Percentiles rank a stretch among this genome's conserved stretches.
phyloP scores from a whole-genome alignment of 2,329 filamentous ascomycete species.

The Aspergillus pseudoglaucus region DNA sequence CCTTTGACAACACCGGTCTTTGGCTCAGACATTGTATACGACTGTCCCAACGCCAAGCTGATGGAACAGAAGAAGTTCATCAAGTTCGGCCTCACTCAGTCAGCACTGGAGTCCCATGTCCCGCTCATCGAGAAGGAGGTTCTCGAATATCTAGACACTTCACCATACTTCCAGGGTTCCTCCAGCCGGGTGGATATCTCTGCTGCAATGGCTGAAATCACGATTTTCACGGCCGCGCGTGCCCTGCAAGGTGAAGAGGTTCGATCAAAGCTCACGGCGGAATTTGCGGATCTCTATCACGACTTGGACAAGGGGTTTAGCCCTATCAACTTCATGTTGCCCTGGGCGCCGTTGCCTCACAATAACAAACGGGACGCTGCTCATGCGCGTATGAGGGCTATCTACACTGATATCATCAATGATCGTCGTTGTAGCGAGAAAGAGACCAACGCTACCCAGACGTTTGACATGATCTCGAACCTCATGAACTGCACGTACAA shows the following conservation, averaged over 20 bases:
- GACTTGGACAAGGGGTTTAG: constrained; percentile 86
- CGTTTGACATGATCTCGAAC: constrained; percentile 76
- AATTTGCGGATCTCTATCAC: constrained; percentile 76
- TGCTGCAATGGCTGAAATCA: constrained; percentile 74
- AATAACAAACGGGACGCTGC: constrained; percentile 76
- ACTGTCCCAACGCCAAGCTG: constrained; percentile 82
- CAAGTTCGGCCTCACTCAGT: constrained; percentile 58
- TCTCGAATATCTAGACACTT: constrained; percentile 63
- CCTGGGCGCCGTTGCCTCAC: constrained; percentile 83
- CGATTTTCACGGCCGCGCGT: constrained; percentile 83
- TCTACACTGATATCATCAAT: constrained; percentile 76
- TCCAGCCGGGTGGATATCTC: constrained; percentile 66
- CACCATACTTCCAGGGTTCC: constrained; percentile 59
- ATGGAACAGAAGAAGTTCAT: constrained; percentile 92
- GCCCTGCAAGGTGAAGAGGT: constrained; percentile 80
- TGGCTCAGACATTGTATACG: constrained; percentile 80
- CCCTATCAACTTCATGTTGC: constrained; percentile 82
- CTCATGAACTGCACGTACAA: constrained; percentile 83
- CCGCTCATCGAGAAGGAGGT: constrained; percentile 71
- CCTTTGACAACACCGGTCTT: constrained; percentile 67
- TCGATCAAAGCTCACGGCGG: constrained; percentile 70
- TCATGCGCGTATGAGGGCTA: constrained; percentile 70
- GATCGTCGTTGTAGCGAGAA: constrained; percentile 55
- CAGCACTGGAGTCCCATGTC: constrained; percentile 64
- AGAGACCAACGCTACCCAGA: constrained; percentile 39